Evolutionary conservation across 331 rosid species (phyloP), one percentile per base, ranked within the genome.

Genomic region (Phaseolus coccineus): DNA sequence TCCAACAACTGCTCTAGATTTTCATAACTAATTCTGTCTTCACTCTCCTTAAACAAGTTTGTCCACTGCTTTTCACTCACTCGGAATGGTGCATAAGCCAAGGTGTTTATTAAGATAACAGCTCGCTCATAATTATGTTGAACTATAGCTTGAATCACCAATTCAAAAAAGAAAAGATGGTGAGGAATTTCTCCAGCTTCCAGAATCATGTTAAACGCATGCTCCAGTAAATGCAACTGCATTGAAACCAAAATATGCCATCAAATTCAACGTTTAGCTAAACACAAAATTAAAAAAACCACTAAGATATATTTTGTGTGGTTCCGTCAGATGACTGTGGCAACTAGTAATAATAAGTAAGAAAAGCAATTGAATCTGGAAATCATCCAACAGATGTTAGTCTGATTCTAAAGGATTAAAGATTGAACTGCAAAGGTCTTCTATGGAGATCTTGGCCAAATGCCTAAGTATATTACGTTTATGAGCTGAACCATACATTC

Each of bases 201-300:
- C 83, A 95, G 84, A 79, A 86, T 82, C 52, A 77, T 63, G 72
- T 95, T 94, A 79, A 92, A 92, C 66, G 97, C 97, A 84, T 95
- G 97, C 89, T 90, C 99, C 74, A 95, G 88, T 27, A 95, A 84
- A 84, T 86, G 86, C 74, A 88, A 78, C 99, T 93, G 91, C 90
- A 88, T 44, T 51, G 51, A 83, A 78, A 75, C 83, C 71, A 81
- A 78, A 71, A 42, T 19, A 72, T 6, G 52, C 66, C 71, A 64
- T 86, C 71, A 78, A 50, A 71, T 46, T 80, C 73, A 77, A 72
- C 27, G 68, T 71, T 56, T 58, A 52, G 75, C 33, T 69, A 40
- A 68, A 71, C 42, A 72, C 10, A 31, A 25, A 16, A 80, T 1
- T 47, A 11, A 39, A 59, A 31, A 50, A 53, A 81, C 33, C 33